phyloP scores from a whole-genome alignment of 176 grass and related monocot species.

The Aegilops speltoides region DNA sequence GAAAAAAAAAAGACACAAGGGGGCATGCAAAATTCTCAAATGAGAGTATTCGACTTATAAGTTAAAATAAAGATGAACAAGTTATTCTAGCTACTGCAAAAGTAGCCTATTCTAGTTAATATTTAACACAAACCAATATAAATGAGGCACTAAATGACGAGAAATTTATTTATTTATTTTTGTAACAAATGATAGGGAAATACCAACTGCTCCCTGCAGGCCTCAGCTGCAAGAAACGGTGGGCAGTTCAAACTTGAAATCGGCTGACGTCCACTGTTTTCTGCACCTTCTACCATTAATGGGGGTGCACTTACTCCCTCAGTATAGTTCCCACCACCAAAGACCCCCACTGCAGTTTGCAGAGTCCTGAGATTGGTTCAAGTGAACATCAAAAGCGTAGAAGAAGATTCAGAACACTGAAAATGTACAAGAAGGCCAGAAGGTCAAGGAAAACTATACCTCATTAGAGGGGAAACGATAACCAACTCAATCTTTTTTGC shows the following conservation, averaged over 20 bases:
- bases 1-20: too few species aligned
- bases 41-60: neutral
- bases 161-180: neutral
- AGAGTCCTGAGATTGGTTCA: slow-evolving; percentile 59
- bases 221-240: slow-evolving; percentile 70
- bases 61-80: neutral
- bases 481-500: slow-evolving; percentile 70
- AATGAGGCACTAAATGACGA: neutral
- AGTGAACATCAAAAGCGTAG: neutral
- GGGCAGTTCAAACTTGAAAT: slow-evolving; percentile 76
- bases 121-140: neutral
- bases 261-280: slow-evolving; percentile 36
- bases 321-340: slow-evolving; percentile 71
- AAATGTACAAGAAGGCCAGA: neutral
- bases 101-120: neutral
- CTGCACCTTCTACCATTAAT: slow-evolving; percentile 77
- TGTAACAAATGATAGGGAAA: neutral
- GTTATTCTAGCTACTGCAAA: neutral
- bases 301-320: slow-evolving; percentile 34
- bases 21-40: neutral
- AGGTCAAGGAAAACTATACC: slow-evolving; percentile 41
- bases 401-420: neutral
- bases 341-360: slow-evolving; percentile 95
- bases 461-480: slow-evolving; percentile 76
- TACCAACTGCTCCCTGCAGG: slow-evolving; percentile 85